phyloP scores from a whole-genome alignment of 208 protist species.

The Acanthamoeba culbertsoni region DNA sequence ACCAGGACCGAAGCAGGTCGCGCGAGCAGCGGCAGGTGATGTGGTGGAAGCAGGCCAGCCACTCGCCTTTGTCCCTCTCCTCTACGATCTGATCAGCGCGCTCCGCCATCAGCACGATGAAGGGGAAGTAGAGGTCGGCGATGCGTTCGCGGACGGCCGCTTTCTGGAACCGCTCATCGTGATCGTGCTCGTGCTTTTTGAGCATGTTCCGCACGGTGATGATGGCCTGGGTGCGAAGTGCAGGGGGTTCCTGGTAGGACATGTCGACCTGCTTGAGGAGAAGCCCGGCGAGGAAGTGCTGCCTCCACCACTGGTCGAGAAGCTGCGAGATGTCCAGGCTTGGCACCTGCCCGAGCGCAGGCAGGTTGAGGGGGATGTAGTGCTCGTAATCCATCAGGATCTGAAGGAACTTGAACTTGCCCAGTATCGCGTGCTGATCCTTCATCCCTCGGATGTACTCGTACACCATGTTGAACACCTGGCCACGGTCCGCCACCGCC shows the following conservation, averaged over 20 bases:
- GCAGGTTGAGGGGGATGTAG: constrained; percentile 57
- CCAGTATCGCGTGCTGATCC: constrained; percentile 8
- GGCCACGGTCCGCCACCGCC: constrained; percentile 61
- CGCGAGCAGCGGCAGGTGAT: background rate
- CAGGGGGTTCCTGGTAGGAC: background rate
- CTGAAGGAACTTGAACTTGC: constrained; percentile 55
- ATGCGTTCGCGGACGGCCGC: background rate
- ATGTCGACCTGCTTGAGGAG: constrained; percentile 64
- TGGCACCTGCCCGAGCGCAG: background rate
- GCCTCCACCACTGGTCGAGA: background rate
- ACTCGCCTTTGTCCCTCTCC: constrained; percentile 4
- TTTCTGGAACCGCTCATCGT: background rate
- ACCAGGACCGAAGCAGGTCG: background rate
- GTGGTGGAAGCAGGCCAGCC: constrained; percentile 32
- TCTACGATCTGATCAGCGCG: background rate
- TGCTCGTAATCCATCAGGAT: constrained; percentile 37
- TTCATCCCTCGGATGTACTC: background rate
- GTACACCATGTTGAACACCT: constrained; percentile 51
- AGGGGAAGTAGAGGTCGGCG: constrained; percentile 35
- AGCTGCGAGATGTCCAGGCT: background rate
- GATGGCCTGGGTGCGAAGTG: constrained; percentile 14
- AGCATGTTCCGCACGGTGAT: constrained; percentile 29
- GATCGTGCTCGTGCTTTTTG: constrained; percentile 38
- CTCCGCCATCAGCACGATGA: background rate
- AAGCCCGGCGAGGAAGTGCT: constrained; percentile 64